A percentile compares a stretch with the other conserved stretches of the same genome.
phyloP scores from a whole-genome alignment of 768 basidiomycete species.

The Phaeolepiota aurea region DNA sequence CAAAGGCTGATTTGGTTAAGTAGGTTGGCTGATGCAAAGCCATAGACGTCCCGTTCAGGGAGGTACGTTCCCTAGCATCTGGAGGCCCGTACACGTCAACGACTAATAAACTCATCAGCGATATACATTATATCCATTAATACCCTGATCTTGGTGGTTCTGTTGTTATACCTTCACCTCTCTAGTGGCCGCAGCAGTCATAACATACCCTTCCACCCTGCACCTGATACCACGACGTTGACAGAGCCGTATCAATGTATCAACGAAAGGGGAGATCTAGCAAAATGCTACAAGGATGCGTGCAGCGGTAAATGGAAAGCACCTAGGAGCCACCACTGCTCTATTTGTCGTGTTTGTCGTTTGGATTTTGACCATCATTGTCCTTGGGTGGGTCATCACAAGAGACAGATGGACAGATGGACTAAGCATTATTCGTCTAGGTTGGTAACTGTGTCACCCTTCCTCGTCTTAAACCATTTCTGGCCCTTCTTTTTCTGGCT shows the following conservation, averaged over 20 bases:
- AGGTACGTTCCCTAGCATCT: conserved; percentile 9
- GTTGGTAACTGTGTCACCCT: conserved; percentile 34
- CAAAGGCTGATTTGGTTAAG: no score
- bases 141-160: conserved; percentile 14
- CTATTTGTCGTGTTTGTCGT: conserved; percentile 34
- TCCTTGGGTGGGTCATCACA: conserved; percentile 27
- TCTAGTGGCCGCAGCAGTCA: conserved; percentile 23
- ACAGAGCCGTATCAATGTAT: conserved; percentile 32
- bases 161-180: conserved; percentile 24
- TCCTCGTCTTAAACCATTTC: conserved; percentile 26
- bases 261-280: conserved; percentile 22
- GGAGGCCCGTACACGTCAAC: conserved; percentile 13
- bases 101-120: no score
- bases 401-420: neutral
- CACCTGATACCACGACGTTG: conserved; percentile 21
- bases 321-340: conserved; percentile 35
- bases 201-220: conserved; percentile 17
- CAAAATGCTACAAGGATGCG: conserved; percentile 21
- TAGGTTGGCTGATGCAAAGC: conserved; percentile 20
- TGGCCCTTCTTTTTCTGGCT: conserved; percentile 20
- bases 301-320: conserved; percentile 34
- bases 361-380: conserved; percentile 39
- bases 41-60: conserved; percentile 12
- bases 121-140: conserved; percentile 21
- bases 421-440: conserved; percentile 12